Conservation (phyloP, 352 stramenopile species). For the Phytophthora palmivora region DNA sequence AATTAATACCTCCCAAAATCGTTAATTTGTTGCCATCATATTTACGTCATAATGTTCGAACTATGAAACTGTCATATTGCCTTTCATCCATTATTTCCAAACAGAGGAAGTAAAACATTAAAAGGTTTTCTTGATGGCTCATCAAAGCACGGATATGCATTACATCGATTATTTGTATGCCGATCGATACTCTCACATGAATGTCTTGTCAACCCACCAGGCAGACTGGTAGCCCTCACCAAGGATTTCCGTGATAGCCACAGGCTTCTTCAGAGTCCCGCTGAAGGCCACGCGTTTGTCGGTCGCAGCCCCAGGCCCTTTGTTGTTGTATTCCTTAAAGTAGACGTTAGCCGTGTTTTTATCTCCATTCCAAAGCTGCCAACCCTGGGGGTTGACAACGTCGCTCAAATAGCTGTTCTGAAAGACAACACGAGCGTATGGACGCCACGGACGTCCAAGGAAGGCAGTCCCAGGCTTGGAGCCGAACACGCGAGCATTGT, state of each 20-base stretch:
- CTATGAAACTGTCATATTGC: too few relatives aligned
- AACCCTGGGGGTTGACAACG: slow-evolving; percentile 22
- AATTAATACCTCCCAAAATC: too few relatives aligned
- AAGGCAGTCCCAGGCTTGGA: too few relatives aligned
- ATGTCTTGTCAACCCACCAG: slow-evolving; percentile 16
- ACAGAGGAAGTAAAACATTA: too few relatives aligned
- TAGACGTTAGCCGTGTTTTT: slow-evolving; percentile 20
- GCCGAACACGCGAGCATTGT: slow-evolving; percentile 23
- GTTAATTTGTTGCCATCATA: too few relatives aligned
- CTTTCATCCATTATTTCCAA: too few relatives aligned
- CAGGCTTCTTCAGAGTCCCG: slow-evolving; percentile 5
- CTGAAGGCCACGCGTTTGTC: slow-evolving; percentile 28
- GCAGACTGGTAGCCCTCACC: slow-evolving; percentile 22
- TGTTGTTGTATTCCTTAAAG: too few relatives aligned
- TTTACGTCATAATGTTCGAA: too few relatives aligned
- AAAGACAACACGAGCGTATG: slow-evolving; percentile 26
- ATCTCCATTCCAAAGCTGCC: slow-evolving; percentile 20
- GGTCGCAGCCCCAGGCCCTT: slow-evolving; percentile 9
- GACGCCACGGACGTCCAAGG: slow-evolving; percentile 15
- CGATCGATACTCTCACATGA: too few relatives aligned
- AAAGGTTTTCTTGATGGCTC: too few relatives aligned
- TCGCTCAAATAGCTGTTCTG: slow-evolving; percentile 28
- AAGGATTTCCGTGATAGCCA: slow-evolving; percentile 28
- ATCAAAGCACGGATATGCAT: too few relatives aligned
- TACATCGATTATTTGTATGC: too few relatives aligned